Conservation (phyloP, 192 early-diverging fungal genomes). For the Coemansia sp. region DNA sequence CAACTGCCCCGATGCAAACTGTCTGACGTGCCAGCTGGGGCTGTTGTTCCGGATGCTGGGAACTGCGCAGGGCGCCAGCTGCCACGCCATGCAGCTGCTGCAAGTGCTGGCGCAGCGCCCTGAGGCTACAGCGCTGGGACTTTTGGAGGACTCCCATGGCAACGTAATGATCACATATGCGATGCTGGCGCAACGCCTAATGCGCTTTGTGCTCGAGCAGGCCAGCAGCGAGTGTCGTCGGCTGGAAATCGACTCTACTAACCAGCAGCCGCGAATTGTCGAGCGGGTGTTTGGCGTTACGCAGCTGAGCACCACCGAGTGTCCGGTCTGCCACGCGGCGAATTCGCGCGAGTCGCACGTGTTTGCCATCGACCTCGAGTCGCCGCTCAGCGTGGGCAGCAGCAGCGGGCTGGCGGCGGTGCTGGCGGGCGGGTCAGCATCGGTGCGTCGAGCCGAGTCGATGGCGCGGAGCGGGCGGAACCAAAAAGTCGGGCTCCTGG, state of each 20-base stretch:
- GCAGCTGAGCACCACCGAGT: slow-evolving; percentile 47
- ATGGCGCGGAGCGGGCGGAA: slow-evolving; percentile 10
- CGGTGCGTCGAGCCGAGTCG: slow-evolving; percentile 35
- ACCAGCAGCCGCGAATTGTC: slow-evolving; percentile 6
- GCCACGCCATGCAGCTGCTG: slow-evolving; percentile 93
- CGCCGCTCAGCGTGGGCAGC: slow-evolving; percentile 55
- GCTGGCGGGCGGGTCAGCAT: slow-evolving; percentile 47
- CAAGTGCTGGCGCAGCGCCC: slow-evolving; percentile 78
- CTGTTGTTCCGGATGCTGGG: slow-evolving; percentile 92
- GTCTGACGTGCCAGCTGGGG: slow-evolving; percentile 89
- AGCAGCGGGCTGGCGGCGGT: slow-evolving; percentile 32
- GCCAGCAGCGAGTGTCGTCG: slow-evolving; percentile 68
- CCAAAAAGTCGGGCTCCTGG: slow-evolving; percentile 21
- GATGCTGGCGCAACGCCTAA: slow-evolving; percentile 80
- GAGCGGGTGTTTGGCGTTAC: slow-evolving; percentile 38
- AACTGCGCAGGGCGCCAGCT: slow-evolving; percentile 86
- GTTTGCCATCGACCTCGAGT: slow-evolving; percentile 83
- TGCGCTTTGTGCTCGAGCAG: slow-evolving; percentile 91
- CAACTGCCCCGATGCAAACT: slow-evolving; percentile 70
- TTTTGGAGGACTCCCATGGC: slow-evolving; percentile 79
- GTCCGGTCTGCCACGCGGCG: slow-evolving; percentile 66
- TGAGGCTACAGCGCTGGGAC: slow-evolving; percentile 79
- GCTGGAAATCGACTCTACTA: slow-evolving; percentile 1
- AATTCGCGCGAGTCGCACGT: slow-evolving; percentile 65
- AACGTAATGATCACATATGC: slow-evolving; percentile 59